Evolutionary conservation across 163 green algal genomes (phyloP).

Genomic region (Scenedesmus sp.): DNA sequence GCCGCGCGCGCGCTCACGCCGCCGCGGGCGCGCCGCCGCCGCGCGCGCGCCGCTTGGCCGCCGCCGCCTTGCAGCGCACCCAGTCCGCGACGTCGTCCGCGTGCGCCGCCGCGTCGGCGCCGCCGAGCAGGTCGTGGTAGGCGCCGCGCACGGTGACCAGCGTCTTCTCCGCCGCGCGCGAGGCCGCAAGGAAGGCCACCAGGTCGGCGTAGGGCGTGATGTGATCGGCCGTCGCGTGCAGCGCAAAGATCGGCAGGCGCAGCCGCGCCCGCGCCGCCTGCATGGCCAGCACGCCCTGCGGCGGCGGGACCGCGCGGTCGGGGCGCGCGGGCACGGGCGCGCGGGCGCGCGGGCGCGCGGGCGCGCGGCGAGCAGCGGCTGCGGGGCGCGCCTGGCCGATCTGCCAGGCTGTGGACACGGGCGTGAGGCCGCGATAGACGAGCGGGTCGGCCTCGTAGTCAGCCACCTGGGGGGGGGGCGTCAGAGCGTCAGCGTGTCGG

Average conservation of each 20-base stretch:
- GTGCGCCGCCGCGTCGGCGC: neutral
- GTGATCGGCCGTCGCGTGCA: conserved; percentile 12
- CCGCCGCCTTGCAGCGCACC: neutral
- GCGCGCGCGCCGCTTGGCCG: no score
- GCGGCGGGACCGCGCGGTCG: neutral
- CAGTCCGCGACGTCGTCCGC: neutral
- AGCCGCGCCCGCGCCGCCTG: neutral
- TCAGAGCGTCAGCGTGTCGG: no score
- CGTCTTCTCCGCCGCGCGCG: neutral
- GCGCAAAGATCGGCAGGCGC: conserved; percentile 14
- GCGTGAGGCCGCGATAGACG: neutral
- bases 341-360: no score
- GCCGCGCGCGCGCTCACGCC: no score
- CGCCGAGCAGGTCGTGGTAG: conserved; percentile 25
- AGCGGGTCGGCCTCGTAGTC: conserved; percentile 23
- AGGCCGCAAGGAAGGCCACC: no score
- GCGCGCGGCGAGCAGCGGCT: no score
- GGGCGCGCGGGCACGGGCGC: no score
- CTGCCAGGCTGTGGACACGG: conserved; percentile 22
- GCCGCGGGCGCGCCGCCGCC: no score
- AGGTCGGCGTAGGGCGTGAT: conserved; percentile 12
- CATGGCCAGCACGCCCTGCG: conserved; percentile 9
- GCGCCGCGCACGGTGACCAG: conserved; percentile 5
- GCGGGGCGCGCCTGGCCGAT: conserved; percentile 1
- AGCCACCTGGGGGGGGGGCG: neutral